A percentile compares a stretch with the other conserved stretches of the same genome.
Conservation (phyloP, 768 basidiomycete species). For the Lyophyllum atratum region DNA sequence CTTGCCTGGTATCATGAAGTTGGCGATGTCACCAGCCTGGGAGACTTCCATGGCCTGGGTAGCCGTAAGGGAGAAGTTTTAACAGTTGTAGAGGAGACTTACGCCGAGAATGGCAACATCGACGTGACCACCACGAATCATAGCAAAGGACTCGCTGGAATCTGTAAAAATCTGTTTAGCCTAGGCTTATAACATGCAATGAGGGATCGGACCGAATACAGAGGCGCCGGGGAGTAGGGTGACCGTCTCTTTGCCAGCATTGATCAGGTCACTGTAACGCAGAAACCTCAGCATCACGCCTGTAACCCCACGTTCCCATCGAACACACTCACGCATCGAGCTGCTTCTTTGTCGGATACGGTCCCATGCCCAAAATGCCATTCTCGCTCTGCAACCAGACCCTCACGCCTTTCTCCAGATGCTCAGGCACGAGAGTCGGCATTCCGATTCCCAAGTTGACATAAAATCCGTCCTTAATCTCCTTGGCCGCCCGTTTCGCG, state of each 20-base stretch:
- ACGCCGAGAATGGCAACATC: slow-evolving; percentile 93
- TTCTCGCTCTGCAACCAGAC: slow-evolving; percentile 96
- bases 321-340: slow-evolving; percentile 68
- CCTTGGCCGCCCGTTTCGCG: slow-evolving; percentile 85
- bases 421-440: slow-evolving; percentile 86
- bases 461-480: slow-evolving; percentile 85
- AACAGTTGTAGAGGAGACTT: slow-evolving; percentile 30
- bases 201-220: slow-evolving; percentile 67
- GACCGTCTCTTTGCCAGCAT: slow-evolving; percentile 94
- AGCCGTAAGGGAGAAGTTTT: slow-evolving; percentile 51
- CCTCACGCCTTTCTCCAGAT: slow-evolving; percentile 67
- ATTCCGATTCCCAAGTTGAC: slow-evolving; percentile 92
- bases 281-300: slow-evolving; percentile 1
- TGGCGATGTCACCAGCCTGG: slow-evolving; percentile 90
- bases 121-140: slow-evolving; percentile 97
- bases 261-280: slow-evolving; percentile 75
- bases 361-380: slow-evolving; percentile 86
- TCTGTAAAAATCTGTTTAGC: slow-evolving; percentile 42
- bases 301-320: not conserved
- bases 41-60: slow-evolving; percentile 92
- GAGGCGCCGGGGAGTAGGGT: slow-evolving; percentile 92
- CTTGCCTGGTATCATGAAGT: slow-evolving; percentile 98
- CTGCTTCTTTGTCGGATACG: slow-evolving; percentile 81
- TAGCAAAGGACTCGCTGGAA: slow-evolving; percentile 92
- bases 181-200: not conserved